Conservation (phyloP, 352 stramenopile genomes). For the Elongisporangium prolatum region DNA sequence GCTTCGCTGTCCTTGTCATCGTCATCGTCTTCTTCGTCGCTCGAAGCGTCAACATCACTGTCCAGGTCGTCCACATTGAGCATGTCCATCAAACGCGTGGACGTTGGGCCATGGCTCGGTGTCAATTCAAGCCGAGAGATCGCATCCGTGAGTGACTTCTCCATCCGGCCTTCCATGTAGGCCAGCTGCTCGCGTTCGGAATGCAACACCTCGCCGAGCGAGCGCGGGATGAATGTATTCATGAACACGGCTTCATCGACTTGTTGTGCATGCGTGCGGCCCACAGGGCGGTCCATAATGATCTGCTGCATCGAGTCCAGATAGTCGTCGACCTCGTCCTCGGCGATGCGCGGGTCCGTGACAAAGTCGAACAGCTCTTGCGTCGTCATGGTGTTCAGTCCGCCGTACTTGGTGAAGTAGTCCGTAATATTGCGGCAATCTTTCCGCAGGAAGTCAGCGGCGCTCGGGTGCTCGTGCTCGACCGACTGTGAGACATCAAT, state of each 20-base stretch:
- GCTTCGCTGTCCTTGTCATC: slow-evolving; percentile 15
- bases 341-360: slow-evolving; percentile 60
- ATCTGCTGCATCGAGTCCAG: slow-evolving; percentile 89
- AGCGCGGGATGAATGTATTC: slow-evolving; percentile 92
- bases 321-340: slow-evolving; percentile 79
- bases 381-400: slow-evolving; percentile 91
- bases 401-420: slow-evolving; percentile 92
- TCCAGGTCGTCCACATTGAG: slow-evolving; percentile 62
- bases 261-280: slow-evolving; percentile 73
- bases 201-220: slow-evolving; percentile 91
- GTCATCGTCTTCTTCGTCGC: slow-evolving; percentile 52
- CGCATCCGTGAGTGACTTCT: slow-evolving; percentile 72
- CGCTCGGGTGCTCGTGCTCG: slow-evolving; percentile 96
- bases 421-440: slow-evolving; percentile 97
- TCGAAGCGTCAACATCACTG: slow-evolving; percentile 27
- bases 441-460: slow-evolving; percentile 97
- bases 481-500: slow-evolving; percentile 99
- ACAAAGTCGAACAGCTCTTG: slow-evolving; percentile 97
- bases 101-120: slow-evolving; percentile 13
- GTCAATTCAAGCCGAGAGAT: slow-evolving; percentile 74
- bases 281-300: slow-evolving; percentile 68
- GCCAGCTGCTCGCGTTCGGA: slow-evolving; percentile 83
- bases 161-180: slow-evolving; percentile 84
- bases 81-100: slow-evolving; percentile 66
- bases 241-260: slow-evolving; percentile 94